Percentiles rank a stretch among this genome's conserved stretches.
Conservation (phyloP, 2,329 filamentous ascomycete genomes). For the Magnaporthiopsis poae region DNA sequence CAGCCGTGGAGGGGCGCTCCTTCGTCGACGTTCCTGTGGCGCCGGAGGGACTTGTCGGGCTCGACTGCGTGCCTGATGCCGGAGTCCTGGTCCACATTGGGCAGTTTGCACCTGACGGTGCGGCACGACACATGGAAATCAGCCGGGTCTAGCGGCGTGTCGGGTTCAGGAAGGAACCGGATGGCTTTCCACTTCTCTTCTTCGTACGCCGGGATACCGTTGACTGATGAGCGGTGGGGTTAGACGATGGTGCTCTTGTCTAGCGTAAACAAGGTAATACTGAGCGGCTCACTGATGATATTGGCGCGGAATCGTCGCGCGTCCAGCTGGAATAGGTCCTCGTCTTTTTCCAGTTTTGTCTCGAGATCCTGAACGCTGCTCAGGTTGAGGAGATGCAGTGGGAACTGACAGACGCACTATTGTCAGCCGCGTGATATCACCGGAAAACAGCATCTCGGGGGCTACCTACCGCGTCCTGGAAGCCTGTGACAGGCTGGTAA, state of each 20-base stretch:
- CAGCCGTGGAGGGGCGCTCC: constrained; percentile 48
- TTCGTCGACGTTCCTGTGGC: constrained; percentile 49
- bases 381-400: constrained; percentile 58
- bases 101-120: constrained; percentile 60
- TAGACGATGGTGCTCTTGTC: constrained; percentile 11
- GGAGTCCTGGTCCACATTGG: constrained; percentile 56
- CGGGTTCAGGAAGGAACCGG: constrained; percentile 37
- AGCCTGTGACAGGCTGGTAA: constrained; percentile 56
- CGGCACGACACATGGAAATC: constrained; percentile 51
- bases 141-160: constrained; percentile 34
- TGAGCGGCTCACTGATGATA: constrained; percentile 45
- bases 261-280: neutral
- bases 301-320: constrained; percentile 61
- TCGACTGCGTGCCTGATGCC: constrained; percentile 46
- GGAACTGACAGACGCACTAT: constrained; percentile 39
- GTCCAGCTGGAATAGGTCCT: constrained; percentile 42
- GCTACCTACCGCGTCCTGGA: constrained; percentile 57
- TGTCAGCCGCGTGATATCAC: neutral
- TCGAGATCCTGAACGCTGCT: constrained; percentile 54
- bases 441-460: neutral
- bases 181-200: constrained; percentile 63
- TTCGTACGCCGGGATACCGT: constrained; percentile 52
- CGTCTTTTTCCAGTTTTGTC: constrained; percentile 41
- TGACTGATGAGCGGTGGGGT: constrained; percentile 16
- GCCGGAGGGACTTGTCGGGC: constrained; percentile 49